Evolutionary conservation across 148 eudicot genomes (phyloP).

Genomic region (Persicaria maculosa): DNA sequence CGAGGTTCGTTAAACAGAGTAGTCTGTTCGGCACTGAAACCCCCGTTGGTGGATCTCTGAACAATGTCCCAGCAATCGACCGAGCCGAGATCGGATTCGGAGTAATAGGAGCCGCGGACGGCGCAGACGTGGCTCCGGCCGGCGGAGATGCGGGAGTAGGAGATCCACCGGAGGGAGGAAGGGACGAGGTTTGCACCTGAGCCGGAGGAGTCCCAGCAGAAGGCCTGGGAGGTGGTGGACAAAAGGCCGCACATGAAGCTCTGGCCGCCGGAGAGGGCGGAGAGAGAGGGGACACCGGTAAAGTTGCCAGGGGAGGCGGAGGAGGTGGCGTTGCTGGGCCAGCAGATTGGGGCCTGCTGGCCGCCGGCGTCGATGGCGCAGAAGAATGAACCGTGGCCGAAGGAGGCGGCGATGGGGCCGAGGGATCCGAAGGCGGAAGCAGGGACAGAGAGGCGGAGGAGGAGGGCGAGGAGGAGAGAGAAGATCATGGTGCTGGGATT

Average conservation of each 20-base stretch:
- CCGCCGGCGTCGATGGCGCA: slow-evolving; percentile 98
- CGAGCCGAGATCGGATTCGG: slow-evolving; percentile 31
- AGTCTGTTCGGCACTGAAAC: slow-evolving; percentile 44
- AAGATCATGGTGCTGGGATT: slow-evolving; percentile 17
- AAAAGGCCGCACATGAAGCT: slow-evolving; percentile 75
- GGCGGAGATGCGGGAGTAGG: slow-evolving; percentile 64
- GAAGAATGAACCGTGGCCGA: slow-evolving; percentile 52
- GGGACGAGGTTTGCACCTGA: slow-evolving; percentile 56
- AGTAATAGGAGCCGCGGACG: slow-evolving; percentile 57
- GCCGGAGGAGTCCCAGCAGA: slow-evolving; percentile 58
- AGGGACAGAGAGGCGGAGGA: slow-evolving; percentile 13
- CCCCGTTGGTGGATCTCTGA: slow-evolving; percentile 16
- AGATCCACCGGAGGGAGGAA: slow-evolving; percentile 21
- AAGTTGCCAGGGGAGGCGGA: slow-evolving; percentile 22
- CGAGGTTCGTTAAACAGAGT: slow-evolving; percentile 45
- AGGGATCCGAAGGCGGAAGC: slow-evolving; percentile 72
- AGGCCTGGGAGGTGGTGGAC: slow-evolving; percentile 57
- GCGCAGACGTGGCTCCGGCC: slow-evolving; percentile 83
- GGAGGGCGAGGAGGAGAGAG: slow-evolving; percentile 18
- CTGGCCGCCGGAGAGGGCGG: slow-evolving; percentile 66
- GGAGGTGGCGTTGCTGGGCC: slow-evolving; percentile 43
- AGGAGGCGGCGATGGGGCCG: slow-evolving; percentile 82
- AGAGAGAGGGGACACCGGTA: slow-evolving; percentile 47
- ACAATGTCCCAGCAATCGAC: slow-evolving; percentile 91
- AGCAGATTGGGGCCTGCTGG: slow-evolving; percentile 68